Conservation (phyloP, 2,329 filamentous ascomycete species). For the Polychaeton citri region DNA sequence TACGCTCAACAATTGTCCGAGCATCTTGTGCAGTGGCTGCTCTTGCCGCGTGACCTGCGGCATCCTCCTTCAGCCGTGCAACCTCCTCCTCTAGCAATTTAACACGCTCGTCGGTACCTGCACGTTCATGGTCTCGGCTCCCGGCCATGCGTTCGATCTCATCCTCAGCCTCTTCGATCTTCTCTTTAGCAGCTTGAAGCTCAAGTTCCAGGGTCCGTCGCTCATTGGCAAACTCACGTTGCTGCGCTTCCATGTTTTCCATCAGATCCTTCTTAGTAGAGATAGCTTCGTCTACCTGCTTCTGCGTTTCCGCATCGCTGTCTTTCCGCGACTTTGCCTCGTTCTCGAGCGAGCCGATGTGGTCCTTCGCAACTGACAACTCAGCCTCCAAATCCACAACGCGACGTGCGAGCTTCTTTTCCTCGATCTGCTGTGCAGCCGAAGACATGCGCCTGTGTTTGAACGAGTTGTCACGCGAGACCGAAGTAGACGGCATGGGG, state of each 20-base stretch:
- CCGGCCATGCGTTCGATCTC: conserved; percentile 77
- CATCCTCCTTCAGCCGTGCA: conserved; percentile 41
- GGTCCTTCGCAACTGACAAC: conserved; percentile 58
- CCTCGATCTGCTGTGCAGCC: conserved; percentile 48
- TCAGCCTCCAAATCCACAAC: conserved; percentile 64
- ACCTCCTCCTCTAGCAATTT: conserved; percentile 59
- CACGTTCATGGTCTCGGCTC: conserved; percentile 70
- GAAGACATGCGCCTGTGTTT: conserved; percentile 42
- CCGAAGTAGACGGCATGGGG: conserved; percentile 10
- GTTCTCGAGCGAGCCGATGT: conserved; percentile 51
- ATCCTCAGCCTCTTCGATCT: conserved; percentile 79
- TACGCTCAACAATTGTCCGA: conserved; percentile 45
- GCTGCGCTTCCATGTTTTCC: conserved; percentile 84
- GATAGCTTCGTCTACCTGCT: conserved; percentile 69
- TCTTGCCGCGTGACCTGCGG: conserved; percentile 49
- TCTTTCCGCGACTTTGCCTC: conserved; percentile 44
- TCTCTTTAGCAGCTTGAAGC: conserved; percentile 59
- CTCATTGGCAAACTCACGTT: conserved; percentile 77
- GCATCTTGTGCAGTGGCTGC: conserved; percentile 49
- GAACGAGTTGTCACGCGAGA: conserved; percentile 11
- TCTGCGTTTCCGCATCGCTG: conserved; percentile 49
- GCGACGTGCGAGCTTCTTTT: conserved; percentile 46
- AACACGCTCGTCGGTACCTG: conserved; percentile 54
- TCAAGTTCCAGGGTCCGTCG: conserved; percentile 72
- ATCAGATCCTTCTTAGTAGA: conserved; percentile 89